Conservation (phyloP, 768 basidiomycete genomes). For the Mycena belliarum region DNA sequence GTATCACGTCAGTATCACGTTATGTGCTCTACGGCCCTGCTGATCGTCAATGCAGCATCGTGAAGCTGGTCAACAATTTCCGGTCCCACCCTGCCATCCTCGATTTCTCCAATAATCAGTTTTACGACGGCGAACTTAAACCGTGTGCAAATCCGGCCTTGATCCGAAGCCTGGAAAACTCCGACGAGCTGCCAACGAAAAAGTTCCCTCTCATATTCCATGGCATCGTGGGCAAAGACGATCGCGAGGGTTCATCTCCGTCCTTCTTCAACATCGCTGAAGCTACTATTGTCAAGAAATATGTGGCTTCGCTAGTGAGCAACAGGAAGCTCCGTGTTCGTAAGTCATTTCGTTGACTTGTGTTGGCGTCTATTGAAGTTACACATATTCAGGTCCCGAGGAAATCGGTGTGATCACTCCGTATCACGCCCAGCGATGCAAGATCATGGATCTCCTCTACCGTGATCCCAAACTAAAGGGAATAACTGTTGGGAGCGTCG, state of each 20-base stretch:
- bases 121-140: slow-evolving; percentile 55
- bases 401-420: slow-evolving; percentile 74
- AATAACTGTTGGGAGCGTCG: slow-evolving; percentile 66
- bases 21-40: background rate
- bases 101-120: slow-evolving; percentile 55
- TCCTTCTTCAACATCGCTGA: slow-evolving; percentile 68
- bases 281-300: slow-evolving; percentile 50
- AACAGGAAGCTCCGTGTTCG: slow-evolving; percentile 43
- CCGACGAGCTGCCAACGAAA: slow-evolving; percentile 38
- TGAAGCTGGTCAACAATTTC: slow-evolving; percentile 63
- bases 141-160: slow-evolving; percentile 45
- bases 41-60: slow-evolving; percentile 39
- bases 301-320: slow-evolving; percentile 34
- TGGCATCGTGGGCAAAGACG: slow-evolving; percentile 53
- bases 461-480: slow-evolving; percentile 33
- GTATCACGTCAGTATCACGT: slow-evolving; percentile 36
- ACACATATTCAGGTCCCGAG: slow-evolving; percentile 36
- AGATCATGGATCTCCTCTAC: slow-evolving; percentile 43
- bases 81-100: slow-evolving; percentile 57
- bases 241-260: slow-evolving; percentile 55
- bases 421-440: slow-evolving; percentile 62
- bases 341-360: slow-evolving; percentile 31
- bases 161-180: slow-evolving; percentile 40
- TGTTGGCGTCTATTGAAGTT: slow-evolving; percentile 11
- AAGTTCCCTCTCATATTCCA: slow-evolving; percentile 62